Evolutionary conservation across 1,139 yeast species (phyloP).

Genomic region (Yamadazyma kanchanaburiensis): DNA sequence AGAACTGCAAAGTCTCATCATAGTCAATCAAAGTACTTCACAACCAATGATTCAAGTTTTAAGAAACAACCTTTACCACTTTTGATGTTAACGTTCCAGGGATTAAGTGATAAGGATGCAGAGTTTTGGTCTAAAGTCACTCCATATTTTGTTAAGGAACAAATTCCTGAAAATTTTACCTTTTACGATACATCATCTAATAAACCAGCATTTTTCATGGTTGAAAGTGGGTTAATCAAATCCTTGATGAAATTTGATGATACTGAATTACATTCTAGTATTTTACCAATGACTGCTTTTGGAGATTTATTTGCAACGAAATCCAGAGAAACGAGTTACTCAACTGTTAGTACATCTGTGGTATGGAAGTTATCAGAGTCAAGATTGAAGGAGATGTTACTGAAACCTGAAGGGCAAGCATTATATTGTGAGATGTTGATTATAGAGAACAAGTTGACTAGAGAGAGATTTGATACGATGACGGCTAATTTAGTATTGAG

Average conservation of each 20-base stretch:
- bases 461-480: constrained; percentile 71
- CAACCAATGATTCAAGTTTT: constrained; percentile 25
- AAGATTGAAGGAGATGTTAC: constrained; percentile 41
- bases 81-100: constrained; percentile 67
- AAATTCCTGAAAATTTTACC: constrained; percentile 46
- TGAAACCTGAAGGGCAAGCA: constrained; percentile 41
- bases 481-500: constrained; percentile 68
- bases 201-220: constrained; percentile 56
- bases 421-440: constrained; percentile 68
- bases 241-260: constrained; percentile 53
- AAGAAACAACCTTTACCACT: constrained; percentile 65
- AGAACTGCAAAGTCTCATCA: constrained; percentile 43
- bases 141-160: constrained; percentile 50
- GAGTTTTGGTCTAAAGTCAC: constrained; percentile 62
- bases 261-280: constrained; percentile 66
- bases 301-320: constrained; percentile 59
- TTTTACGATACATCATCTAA: constrained; percentile 44
- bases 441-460: constrained; percentile 62
- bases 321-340: constrained; percentile 42
- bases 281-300: constrained; percentile 86
- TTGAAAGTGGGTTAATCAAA: constrained; percentile 77
- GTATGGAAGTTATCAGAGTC: constrained; percentile 68
- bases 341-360: constrained; percentile 52
- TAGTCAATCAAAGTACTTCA: constrained; percentile 28
- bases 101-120: constrained; percentile 57